Evolutionary conservation across 352 stramenopile species (phyloP).

Genomic region (Thraustochytrium sp.): DNA sequence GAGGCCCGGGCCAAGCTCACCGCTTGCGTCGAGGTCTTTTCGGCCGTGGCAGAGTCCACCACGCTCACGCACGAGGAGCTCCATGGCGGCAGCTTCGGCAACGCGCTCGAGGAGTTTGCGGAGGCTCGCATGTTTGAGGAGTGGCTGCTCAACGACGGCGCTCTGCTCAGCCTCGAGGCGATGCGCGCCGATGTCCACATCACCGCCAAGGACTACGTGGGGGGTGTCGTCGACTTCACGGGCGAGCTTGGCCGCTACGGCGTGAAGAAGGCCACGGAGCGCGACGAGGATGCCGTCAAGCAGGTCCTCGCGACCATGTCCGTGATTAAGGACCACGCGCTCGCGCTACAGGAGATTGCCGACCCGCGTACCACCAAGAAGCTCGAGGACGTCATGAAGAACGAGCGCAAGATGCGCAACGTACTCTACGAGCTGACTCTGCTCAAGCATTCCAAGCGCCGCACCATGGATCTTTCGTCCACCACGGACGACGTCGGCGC

Average conservation of each 20-base stretch:
- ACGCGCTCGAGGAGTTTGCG: constrained; percentile 50
- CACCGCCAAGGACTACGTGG: constrained; percentile 47
- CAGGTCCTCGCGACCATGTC: neutral
- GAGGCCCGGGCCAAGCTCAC: constrained; percentile 35
- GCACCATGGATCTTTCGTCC: neutral
- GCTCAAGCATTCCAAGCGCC: neutral
- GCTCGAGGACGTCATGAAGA: neutral
- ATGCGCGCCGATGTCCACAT: neutral
- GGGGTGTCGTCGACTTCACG: constrained; percentile 54
- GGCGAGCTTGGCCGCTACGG: constrained; percentile 52
- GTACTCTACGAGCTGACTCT: constrained; percentile 14
- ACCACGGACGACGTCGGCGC: neutral
- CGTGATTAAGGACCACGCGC: constrained; percentile 1
- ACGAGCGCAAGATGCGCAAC: constrained; percentile 24
- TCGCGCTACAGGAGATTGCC: neutral
- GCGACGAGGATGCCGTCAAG: constrained; percentile 48
- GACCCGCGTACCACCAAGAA: neutral
- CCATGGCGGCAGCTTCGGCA: neutral
- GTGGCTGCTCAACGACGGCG: constrained; percentile 42
- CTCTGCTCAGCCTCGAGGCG: neutral
- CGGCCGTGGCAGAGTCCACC: neutral
- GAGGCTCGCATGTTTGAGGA: constrained; percentile 50
- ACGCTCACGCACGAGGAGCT: neutral
- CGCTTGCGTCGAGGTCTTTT: neutral
- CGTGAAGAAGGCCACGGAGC: constrained; percentile 49